Conservation (phyloP, 1,284 basidiomycete genomes). For the Melampsora occidentalis region DNA sequence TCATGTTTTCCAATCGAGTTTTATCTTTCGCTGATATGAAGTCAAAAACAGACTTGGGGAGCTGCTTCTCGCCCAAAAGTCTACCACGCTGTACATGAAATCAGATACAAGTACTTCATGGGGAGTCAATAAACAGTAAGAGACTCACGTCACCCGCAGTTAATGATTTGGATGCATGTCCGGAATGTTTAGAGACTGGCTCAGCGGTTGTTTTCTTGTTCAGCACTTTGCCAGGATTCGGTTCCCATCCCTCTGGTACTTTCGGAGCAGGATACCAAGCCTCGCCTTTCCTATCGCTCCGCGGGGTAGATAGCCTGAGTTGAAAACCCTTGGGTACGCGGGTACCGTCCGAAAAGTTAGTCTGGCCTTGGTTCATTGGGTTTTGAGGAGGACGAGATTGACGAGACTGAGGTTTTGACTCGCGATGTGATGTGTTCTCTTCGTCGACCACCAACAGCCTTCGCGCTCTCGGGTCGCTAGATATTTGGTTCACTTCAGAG, state of each 20-base stretch:
- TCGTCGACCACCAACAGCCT: conserved; percentile 27
- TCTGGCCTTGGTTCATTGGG: conserved; percentile 39
- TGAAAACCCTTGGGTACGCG: conserved; percentile 29
- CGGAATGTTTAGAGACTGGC: conserved; percentile 52
- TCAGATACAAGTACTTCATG: background rate
- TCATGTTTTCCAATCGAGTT: conserved; percentile 72
- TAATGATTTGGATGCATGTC: conserved; percentile 48
- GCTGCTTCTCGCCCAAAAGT: conserved; percentile 69
- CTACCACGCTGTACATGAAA: conserved; percentile 65
- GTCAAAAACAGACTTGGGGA: conserved; percentile 72
- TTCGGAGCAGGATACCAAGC: conserved; percentile 74
- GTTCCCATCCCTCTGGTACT: conserved; percentile 76
- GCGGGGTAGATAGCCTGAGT: background rate
- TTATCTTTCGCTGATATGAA: conserved; percentile 86
- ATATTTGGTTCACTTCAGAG: conserved; percentile 15
- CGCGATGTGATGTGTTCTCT: background rate
- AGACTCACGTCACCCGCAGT: conserved; percentile 50
- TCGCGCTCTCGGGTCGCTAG: conserved; percentile 33
- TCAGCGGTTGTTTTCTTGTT: conserved; percentile 57
- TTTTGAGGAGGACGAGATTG: conserved; percentile 1
- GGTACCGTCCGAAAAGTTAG: conserved; percentile 47
- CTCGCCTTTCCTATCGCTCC: conserved; percentile 31
- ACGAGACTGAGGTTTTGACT: background rate
- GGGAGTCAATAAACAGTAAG: background rate
- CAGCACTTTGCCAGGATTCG: conserved; percentile 69